phyloP scores from a whole-genome alignment of 768 basidiomycete species.

The Boletus rubroflammeus region DNA sequence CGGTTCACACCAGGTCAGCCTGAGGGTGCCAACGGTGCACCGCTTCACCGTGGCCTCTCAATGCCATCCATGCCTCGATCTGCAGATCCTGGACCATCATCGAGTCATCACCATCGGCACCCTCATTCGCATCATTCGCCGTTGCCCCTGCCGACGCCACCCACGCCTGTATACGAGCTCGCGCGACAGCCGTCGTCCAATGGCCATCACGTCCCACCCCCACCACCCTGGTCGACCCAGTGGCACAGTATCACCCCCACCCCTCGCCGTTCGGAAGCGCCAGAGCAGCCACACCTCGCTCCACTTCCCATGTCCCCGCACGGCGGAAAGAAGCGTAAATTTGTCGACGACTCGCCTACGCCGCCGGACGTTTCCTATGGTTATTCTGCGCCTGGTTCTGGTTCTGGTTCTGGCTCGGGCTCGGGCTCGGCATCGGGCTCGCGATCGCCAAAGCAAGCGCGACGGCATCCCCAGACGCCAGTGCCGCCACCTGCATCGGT shows the following conservation, averaged over 20 bases:
- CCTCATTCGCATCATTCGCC: conserved; percentile 30
- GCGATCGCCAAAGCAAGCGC: conserved; percentile 33
- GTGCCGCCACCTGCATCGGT: conserved; percentile 24
- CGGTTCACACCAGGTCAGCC: conserved; percentile 36
- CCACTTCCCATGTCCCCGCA: conserved; percentile 28
- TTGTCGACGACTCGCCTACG: conserved; percentile 32
- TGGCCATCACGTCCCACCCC: conserved; percentile 34
- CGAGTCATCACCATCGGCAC: conserved; percentile 26
- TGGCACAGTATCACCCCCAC: conserved; percentile 24
- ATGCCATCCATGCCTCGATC: conserved; percentile 19
- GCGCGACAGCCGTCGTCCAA: conserved; percentile 29
- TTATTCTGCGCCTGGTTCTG: conserved; percentile 5
- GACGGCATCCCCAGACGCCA: conserved; percentile 34
- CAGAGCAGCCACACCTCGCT: conserved; percentile 16
- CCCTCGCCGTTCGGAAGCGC: conserved; percentile 23
- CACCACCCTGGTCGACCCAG: conserved; percentile 34
- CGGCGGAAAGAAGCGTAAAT: conserved; percentile 34
- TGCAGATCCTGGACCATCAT: conserved; percentile 29
- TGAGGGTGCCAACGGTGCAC: conserved; percentile 19
- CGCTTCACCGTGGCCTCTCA: conserved; percentile 14
- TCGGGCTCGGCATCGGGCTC: conserved; percentile 18
- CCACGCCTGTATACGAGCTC: conserved; percentile 34
- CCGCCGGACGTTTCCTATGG: conserved; percentile 16
- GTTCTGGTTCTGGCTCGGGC: conserved; percentile 6
- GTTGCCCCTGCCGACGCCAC: conserved; percentile 31